Conservation (phyloP, 2,329 filamentous ascomycete species). For the Nannizziopsis arthrosporioides region DNA sequence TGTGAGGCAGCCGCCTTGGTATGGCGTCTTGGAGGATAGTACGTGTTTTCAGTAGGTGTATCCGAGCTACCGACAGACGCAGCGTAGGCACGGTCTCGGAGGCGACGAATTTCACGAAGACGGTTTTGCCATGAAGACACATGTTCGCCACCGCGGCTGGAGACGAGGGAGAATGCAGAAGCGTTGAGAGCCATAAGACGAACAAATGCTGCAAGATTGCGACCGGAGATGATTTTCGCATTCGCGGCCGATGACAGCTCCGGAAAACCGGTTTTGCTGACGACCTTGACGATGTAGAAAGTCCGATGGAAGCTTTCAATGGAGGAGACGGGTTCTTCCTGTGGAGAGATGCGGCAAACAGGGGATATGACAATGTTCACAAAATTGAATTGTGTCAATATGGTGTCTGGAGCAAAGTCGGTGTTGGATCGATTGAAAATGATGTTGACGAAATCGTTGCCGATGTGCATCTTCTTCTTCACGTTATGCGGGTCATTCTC, state of each 20-base stretch:
- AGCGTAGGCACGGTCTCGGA: conserved; percentile 50
- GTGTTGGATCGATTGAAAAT: conserved; percentile 94
- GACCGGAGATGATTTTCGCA: conserved; percentile 76
- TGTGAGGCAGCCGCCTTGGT: conserved; percentile 29
- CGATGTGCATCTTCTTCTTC: conserved; percentile 87
- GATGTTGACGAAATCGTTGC: conserved; percentile 96
- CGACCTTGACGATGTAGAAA: conserved; percentile 82
- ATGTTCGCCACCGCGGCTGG: conserved; percentile 64
- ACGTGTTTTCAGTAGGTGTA: not conserved
- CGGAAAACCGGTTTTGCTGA: conserved; percentile 80
- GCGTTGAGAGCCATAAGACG: conserved; percentile 84
- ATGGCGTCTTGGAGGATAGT: conserved; percentile 24
- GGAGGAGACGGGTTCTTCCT: conserved; percentile 11
- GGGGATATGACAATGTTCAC: conserved; percentile 95
- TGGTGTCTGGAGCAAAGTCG: conserved; percentile 79
- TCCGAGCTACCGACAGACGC: conserved; percentile 13
- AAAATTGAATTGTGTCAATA: conserved; percentile 90
- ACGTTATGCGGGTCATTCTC: conserved; percentile 64
- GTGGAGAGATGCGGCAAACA: conserved; percentile 40
- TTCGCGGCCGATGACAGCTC: conserved; percentile 82
- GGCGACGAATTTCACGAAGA: conserved; percentile 67
- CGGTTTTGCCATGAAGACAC: conserved; percentile 82
- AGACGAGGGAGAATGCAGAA: conserved; percentile 86
- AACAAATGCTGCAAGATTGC: conserved; percentile 72
- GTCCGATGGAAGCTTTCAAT: conserved; percentile 27